Evolutionary conservation across 257 asterid genomes (phyloP).

Genomic region (Jasminum sambac): DNA sequence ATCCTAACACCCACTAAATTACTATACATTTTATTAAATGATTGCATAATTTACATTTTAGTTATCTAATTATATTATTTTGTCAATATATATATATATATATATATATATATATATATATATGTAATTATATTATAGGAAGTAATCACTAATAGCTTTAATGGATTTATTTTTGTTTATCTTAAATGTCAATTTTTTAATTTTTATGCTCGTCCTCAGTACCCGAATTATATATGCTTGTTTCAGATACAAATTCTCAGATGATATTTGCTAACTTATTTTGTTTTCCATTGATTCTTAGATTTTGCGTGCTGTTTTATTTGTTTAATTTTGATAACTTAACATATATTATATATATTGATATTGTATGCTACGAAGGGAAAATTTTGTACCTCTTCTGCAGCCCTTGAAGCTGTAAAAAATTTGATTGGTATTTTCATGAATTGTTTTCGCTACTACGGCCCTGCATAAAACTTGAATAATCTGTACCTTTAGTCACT

Average conservation of each 20-base stretch:
- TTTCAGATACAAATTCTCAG: not conserved
- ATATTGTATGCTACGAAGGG: not conserved
- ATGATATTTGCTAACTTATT: not conserved
- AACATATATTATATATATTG: too few relatives aligned
- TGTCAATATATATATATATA: too few relatives aligned
- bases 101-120: too few relatives aligned
- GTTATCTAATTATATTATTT: too few relatives aligned
- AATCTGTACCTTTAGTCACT: slow-evolving; percentile 2
- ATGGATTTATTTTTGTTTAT: not conserved
- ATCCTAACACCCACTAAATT: too few relatives aligned
- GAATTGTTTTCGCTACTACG: not conserved
- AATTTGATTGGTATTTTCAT: not conserved
- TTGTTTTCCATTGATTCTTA: not conserved
- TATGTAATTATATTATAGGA: too few relatives aligned
- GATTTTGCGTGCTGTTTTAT: not conserved
- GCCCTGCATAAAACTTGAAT: not conserved
- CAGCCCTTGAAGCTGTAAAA: not conserved
- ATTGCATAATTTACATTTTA: too few relatives aligned
- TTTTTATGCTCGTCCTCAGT: not conserved
- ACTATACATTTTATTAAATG: not conserved
- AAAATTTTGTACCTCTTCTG: not conserved
- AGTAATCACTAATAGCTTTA: not conserved
- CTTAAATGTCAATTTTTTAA: not conserved
- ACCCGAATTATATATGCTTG: not conserved
- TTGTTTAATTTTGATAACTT: not conserved